phyloP scores from a whole-genome alignment of 129 eudicot species.

The Pseudognaphalium luteoalbum region DNA sequence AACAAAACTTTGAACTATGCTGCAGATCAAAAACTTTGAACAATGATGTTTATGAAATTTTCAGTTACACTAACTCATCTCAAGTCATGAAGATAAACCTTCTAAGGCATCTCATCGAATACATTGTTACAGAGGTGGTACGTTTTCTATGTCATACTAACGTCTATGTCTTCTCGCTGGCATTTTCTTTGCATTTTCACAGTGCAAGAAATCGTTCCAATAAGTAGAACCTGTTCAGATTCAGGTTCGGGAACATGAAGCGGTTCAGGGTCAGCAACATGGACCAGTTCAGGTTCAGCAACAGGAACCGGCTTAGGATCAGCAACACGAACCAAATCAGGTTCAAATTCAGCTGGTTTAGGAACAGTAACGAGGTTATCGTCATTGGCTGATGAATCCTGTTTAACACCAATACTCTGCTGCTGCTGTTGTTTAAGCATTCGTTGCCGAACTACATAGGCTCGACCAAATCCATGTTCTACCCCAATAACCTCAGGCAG shows the following conservation, averaged over 20 bases:
- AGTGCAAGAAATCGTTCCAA: neutral
- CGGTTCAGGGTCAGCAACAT: neutral
- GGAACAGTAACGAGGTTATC: neutral
- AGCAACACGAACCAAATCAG: neutral
- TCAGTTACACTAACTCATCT: no score
- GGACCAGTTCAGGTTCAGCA: neutral
- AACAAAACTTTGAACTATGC: no score
- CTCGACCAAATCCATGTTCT: slow-evolving; percentile 7
- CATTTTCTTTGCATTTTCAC: neutral
- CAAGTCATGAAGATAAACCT: no score
- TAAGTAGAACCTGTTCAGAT: no score
- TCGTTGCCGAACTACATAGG: neutral
- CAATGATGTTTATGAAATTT: no score
- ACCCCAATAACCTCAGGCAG: neutral
- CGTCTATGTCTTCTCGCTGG: neutral
- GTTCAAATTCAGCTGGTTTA: neutral
- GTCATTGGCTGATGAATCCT: neutral
- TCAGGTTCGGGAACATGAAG: neutral
- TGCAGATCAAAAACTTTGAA: no score
- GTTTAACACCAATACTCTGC: neutral
- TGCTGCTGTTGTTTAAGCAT: neutral
- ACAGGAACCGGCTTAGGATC: neutral
- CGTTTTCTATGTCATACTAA: neutral
- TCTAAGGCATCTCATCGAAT: no score
- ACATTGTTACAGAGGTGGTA: no score